Evolutionary conservation across 129 eudicot genomes (phyloP).

Genomic region (Centella asiatica): DNA sequence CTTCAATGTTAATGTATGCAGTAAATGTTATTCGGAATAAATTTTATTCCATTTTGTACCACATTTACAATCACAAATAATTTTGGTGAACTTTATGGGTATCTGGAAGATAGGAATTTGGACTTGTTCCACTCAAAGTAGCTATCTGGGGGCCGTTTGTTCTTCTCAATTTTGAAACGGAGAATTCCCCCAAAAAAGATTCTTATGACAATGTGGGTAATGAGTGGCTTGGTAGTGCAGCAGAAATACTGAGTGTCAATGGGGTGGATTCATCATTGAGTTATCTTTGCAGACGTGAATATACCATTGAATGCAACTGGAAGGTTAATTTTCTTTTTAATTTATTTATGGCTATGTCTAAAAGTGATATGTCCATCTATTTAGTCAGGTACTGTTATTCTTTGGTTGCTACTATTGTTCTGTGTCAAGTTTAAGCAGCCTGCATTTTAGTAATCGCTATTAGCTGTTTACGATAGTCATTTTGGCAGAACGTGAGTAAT

Average conservation of each 20-base stretch:
- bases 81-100: conserved; percentile 7
- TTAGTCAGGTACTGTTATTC: background rate
- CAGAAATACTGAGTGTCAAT: conserved; percentile 42
- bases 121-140: conserved; percentile 65
- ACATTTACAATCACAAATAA: background rate
- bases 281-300: conserved; percentile 74
- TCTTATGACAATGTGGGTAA: conserved; percentile 34
- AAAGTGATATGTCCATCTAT: background rate
- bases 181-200: conserved; percentile 13
- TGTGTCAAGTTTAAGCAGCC: background rate
- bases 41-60: background rate
- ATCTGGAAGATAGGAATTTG: conserved; percentile 57
- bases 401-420: background rate
- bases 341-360: background rate
- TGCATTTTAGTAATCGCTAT: too few species aligned
- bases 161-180: conserved; percentile 50
- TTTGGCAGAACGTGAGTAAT: background rate
- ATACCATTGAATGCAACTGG: conserved; percentile 89
- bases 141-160: conserved; percentile 92
- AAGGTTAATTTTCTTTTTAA: conserved; percentile 44
- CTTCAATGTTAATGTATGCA: conserved; percentile 64
- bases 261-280: conserved; percentile 64
- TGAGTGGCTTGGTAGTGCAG: conserved; percentile 85
- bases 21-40: background rate
- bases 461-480: too few species aligned